These are phyloP conservation scores for Sphenostylis stenocarpa DNA, from an alignment of 306 rosid genomes.

Conservation along the genomic window DNA sequence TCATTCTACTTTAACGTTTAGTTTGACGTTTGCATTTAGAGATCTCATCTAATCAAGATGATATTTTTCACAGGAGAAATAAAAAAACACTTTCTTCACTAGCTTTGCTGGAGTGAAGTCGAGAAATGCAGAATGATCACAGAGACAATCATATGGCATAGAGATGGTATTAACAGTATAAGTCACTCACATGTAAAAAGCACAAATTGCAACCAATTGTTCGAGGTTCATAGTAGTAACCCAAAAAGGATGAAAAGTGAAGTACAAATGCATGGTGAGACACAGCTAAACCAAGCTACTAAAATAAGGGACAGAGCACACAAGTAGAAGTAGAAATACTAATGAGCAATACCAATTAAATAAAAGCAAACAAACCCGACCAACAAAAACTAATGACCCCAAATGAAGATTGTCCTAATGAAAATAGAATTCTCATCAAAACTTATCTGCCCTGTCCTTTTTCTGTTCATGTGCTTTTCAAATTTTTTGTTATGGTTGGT, in stretches of 20 bases:
- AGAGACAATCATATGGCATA: conserved; percentile 24
- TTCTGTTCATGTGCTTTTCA: conserved; percentile 50
- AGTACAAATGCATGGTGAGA: conserved; percentile 48
- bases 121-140: conserved; percentile 16
- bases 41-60: not conserved
- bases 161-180: conserved; percentile 42
- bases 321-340: conserved; percentile 44
- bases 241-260: conserved; percentile 32
- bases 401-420: conserved; percentile 60
- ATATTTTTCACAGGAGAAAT: not conserved
- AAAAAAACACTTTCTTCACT: not conserved
- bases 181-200: conserved; percentile 44
- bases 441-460: conserved; percentile 55
- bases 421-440: conserved; percentile 55
- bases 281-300: conserved; percentile 52
- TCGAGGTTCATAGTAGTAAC: conserved; percentile 42
- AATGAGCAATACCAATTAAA: conserved; percentile 53
- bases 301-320: conserved; percentile 52
- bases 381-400: conserved; percentile 60
- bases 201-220: conserved; percentile 54
- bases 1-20: too few relatives aligned
- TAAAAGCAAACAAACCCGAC: conserved; percentile 58
- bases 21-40: too few relatives aligned
- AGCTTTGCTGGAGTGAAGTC: not conserved
- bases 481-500: conserved; percentile 39